These are phyloP conservation scores for Mucor irregularis DNA, from an alignment of 371 early-diverging fungal genomes.

Conservation along the genomic window DNA sequence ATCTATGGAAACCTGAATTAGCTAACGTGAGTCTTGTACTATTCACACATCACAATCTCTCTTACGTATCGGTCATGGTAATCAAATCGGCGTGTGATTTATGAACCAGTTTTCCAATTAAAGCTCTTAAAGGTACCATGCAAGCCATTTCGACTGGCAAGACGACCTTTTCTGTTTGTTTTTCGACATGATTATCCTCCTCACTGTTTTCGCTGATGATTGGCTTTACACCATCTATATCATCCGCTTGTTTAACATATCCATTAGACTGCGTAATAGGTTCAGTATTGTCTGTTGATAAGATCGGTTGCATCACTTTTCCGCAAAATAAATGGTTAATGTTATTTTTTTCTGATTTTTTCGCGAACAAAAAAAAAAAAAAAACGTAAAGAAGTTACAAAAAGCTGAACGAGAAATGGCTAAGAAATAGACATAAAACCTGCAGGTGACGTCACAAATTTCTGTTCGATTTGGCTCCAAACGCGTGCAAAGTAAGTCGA, in stretches of 20 bases:
- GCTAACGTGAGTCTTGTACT: neutral
- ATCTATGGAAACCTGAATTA: constrained; percentile 38
- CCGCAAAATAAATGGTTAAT: too few relatives aligned
- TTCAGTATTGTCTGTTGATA: constrained; percentile 7
- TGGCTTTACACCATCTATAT: constrained; percentile 7
- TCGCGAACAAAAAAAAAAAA: neutral
- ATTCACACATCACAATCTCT: neutral
- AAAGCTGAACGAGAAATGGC: neutral
- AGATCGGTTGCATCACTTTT: constrained; percentile 17
- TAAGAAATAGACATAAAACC: neutral
- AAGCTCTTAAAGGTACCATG: constrained; percentile 58
- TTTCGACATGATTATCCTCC: too few relatives aligned
- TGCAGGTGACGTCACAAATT: too few relatives aligned
- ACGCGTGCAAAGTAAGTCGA: too few relatives aligned
- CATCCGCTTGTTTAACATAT: constrained; percentile 2
- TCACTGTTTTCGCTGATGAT: neutral
- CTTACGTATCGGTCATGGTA: constrained; percentile 64
- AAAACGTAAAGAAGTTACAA: neutral
- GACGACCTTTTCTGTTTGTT: constrained; percentile 26
- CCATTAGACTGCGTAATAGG: constrained; percentile 9
- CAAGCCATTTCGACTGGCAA: constrained; percentile 54
- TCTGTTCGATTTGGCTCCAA: too few relatives aligned
- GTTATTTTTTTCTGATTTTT: neutral
- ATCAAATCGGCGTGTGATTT: constrained; percentile 59
- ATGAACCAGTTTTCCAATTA: constrained; percentile 59